phyloP scores from a whole-genome alignment of 495 filamentous ascomycete genomes.

The Neurospora sp. region DNA sequence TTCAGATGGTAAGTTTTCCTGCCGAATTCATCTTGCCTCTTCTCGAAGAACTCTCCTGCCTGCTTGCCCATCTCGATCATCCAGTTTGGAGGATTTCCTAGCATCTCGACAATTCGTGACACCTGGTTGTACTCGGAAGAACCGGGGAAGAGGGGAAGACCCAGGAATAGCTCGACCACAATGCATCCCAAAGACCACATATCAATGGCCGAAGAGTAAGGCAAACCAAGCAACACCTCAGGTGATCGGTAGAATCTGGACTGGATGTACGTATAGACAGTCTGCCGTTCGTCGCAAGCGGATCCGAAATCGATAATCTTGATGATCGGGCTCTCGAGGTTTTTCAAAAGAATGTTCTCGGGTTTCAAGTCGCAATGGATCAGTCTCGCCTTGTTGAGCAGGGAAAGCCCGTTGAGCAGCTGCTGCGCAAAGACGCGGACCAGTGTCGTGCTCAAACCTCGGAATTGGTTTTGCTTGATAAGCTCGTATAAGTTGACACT shows the following conservation, averaged over 20 bases:
- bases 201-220: slow-evolving; percentile 97
- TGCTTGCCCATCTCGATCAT: slow-evolving; percentile 99
- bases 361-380: slow-evolving; percentile 99
- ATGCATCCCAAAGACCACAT: slow-evolving; percentile 99
- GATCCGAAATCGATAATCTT: slow-evolving; percentile 99
- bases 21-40: slow-evolving; percentile 80
- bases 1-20: slow-evolving; percentile 85
- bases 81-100: slow-evolving; percentile 92
- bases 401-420: slow-evolving; percentile 79
- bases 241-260: slow-evolving; percentile 97
- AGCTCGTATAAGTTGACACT: slow-evolving; percentile 98
- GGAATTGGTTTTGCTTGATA: slow-evolving; percentile 99
- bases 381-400: slow-evolving; percentile 90
- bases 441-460: slow-evolving; percentile 91
- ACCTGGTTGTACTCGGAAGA: slow-evolving; percentile 99
- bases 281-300: slow-evolving; percentile 96
- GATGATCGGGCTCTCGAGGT: slow-evolving; percentile 98
- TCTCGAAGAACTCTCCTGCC: slow-evolving; percentile 95
- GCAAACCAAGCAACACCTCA: slow-evolving; percentile 86
- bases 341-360: slow-evolving; percentile 96
- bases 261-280: slow-evolving; percentile 99
- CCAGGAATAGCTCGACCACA: slow-evolving; percentile 95
- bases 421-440: slow-evolving; percentile 98
- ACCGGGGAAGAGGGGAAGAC: slow-evolving; percentile 89
- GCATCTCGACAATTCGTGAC: slow-evolving; percentile 94